phyloP scores from a whole-genome alignment of 352 stramenopile species.

The Aphanomyces invadans region DNA sequence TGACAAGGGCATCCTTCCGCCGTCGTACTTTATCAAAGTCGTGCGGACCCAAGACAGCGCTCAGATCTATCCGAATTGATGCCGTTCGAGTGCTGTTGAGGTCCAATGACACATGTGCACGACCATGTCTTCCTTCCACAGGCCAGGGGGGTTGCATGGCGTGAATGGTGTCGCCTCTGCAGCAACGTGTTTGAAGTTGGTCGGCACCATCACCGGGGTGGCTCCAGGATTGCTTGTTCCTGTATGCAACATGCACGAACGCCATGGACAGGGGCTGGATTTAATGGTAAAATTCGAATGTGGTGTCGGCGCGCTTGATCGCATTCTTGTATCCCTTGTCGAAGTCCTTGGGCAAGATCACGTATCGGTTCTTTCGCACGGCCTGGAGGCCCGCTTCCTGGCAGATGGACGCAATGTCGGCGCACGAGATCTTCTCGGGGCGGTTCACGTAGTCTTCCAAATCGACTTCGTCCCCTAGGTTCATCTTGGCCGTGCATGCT shows the following conservation, averaged over 20 bases:
- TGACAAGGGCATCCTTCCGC: constrained; percentile 41
- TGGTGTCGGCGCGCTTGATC: constrained; percentile 98
- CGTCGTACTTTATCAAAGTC: constrained; percentile 54
- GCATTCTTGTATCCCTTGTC: constrained; percentile 99
- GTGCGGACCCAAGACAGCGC: constrained; percentile 38
- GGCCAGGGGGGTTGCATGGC: too few relatives aligned
- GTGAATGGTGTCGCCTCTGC: too few relatives aligned
- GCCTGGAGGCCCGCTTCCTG: constrained; percentile 98
- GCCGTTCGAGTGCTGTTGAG: too few relatives aligned
- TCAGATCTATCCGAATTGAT: constrained; percentile 35
- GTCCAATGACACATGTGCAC: too few relatives aligned
- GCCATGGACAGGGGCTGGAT: too few relatives aligned
- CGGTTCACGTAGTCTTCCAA: constrained; percentile 99
- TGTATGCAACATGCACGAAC: too few relatives aligned
- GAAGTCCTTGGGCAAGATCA: constrained; percentile 99
- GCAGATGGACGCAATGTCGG: constrained; percentile 98
- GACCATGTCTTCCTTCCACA: too few relatives aligned
- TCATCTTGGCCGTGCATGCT: constrained; percentile 99
- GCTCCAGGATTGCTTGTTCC: too few relatives aligned
- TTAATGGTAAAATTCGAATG: constrained; percentile 98
- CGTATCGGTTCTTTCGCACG: constrained; percentile 99
- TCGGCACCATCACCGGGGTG: too few relatives aligned
- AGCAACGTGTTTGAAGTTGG: too few relatives aligned
- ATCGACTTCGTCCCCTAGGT: constrained; percentile 98
- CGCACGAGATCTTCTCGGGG: constrained; percentile 98